Conservation (phyloP, 78 protist genomes). For the Dictyostelium firmibasis region DNA sequence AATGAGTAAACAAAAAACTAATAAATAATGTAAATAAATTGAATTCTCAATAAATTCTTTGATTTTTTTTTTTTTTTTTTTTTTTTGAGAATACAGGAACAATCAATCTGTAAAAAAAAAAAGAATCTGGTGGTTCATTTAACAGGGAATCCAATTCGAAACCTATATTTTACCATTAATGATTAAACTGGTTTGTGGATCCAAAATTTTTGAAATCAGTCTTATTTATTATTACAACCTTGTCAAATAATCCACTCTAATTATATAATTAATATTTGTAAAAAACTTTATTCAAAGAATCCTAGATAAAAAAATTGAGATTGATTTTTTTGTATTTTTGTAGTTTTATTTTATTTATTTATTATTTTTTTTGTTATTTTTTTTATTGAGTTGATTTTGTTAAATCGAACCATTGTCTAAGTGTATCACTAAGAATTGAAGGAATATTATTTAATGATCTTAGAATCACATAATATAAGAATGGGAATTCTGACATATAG, state of each 20-base stretch:
- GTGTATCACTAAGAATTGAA: constrained; percentile 92
- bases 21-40: background rate
- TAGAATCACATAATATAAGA: constrained; percentile 95
- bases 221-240: no score
- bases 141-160: no score
- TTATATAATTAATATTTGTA: no score
- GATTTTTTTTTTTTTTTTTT: background rate
- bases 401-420: constrained; percentile 98
- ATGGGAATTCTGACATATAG: constrained; percentile 95
- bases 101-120: background rate
- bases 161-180: no score
- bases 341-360: background rate
- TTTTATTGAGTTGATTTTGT: constrained; percentile 2
- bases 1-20: background rate
- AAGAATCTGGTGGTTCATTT: background rate
- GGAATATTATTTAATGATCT: constrained; percentile 94
- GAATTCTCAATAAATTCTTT: background rate
- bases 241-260: no score
- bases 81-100: no score
- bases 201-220: no score
- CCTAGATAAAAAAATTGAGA: no score
- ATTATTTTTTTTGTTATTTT: background rate
- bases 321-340: no score
- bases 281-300: no score
- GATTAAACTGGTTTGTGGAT: no score